Evolutionary conservation across 1,139 yeast genomes (phyloP).

Genomic region (Debaryomycetaceae sp.): DNA sequence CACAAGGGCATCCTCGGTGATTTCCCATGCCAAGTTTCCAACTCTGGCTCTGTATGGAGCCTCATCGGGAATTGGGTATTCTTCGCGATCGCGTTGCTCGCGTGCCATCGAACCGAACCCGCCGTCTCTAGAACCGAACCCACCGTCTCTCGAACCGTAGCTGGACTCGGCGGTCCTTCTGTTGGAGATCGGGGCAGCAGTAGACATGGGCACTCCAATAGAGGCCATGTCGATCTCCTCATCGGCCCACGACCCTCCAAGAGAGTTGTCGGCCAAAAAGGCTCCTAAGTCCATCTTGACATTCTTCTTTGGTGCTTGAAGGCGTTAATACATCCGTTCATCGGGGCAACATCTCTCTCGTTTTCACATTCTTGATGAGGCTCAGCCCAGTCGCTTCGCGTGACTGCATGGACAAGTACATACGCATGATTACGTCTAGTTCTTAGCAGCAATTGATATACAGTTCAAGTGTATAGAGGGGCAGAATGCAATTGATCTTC

Average conservation of each 20-base stretch:
- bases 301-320: conserved; percentile 37
- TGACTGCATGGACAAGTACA: no score
- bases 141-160: conserved; percentile 6
- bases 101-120: conserved; percentile 10
- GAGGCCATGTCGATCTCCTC: conserved; percentile 55
- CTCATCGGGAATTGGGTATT: conserved; percentile 81
- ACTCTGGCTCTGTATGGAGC: conserved; percentile 92
- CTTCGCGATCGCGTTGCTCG: conserved; percentile 45
- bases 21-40: conserved; percentile 82
- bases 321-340: conserved; percentile 11
- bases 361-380: no score
- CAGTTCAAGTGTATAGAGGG: no score
- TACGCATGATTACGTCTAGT: no score
- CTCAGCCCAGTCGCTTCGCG: no score
- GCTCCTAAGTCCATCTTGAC: conserved; percentile 50
- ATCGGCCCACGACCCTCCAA: conserved; percentile 57
- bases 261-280: conserved; percentile 45
- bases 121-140: conserved; percentile 6
- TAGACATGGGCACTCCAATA: conserved; percentile 42
- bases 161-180: conserved; percentile 9
- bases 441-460: no score
- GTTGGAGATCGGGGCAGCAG: conserved; percentile 21
- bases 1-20: conserved; percentile 59
- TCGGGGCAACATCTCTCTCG: no score
- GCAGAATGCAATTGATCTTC: no score